phyloP scores from a whole-genome alignment of 805 yeast genomes.

The Candida piceae region DNA sequence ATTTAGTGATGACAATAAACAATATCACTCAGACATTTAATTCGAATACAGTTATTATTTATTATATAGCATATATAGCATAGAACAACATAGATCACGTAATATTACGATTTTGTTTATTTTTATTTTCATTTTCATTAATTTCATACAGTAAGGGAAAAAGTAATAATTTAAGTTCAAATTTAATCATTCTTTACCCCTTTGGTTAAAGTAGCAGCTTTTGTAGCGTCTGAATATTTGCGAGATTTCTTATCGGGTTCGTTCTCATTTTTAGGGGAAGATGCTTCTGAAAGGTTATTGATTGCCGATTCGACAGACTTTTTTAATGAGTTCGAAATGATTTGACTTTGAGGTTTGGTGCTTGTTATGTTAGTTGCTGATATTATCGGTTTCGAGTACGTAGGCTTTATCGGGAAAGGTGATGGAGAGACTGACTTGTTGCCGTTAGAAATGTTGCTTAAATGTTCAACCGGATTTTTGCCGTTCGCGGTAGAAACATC shows the following conservation, averaged over 20 bases:
- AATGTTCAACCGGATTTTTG: background rate
- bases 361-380: constrained; percentile 7
- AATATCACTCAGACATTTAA: no score
- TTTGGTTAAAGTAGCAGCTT: constrained; percentile 1
- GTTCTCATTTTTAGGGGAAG: constrained; percentile 4
- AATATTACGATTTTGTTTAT: no score
- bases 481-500: no score
- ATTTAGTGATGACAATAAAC: background rate
- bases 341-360: background rate
- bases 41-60: no score
- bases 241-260: background rate
- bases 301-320: constrained; percentile 7
- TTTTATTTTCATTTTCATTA: no score
- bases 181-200: background rate
- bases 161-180: no score
- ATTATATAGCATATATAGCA: no score
- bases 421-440: constrained; percentile 4
- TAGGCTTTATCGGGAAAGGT: constrained; percentile 17
- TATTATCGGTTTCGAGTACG: constrained; percentile 14
- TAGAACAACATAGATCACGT: no score
- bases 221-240: background rate
- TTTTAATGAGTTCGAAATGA: background rate
- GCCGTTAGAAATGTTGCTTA: background rate
- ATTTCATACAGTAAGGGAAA: no score
- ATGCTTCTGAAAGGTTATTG: background rate